These are phyloP conservation scores for Xanthoparmelia taractica DNA, from an alignment of 495 filamentous ascomycete genomes.

Conservation along the genomic window DNA sequence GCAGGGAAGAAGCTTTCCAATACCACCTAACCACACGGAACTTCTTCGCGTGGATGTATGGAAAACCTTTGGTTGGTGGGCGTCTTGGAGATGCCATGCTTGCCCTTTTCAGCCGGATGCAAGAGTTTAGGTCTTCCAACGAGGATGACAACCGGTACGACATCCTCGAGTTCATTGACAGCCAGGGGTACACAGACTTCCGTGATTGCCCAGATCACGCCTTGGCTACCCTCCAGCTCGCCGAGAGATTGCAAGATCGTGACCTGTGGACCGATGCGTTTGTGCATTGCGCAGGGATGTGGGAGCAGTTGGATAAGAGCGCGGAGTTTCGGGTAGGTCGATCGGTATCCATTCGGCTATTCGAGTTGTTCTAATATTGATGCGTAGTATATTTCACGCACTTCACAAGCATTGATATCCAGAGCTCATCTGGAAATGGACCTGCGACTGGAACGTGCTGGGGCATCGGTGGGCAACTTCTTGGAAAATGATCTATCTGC, in stretches of 20 bases:
- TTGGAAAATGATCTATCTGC: conserved; percentile 54
- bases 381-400: conserved; percentile 44
- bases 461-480: conserved; percentile 46
- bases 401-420: conserved; percentile 52
- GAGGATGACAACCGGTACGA: conserved; percentile 43
- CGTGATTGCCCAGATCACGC: conserved; percentile 52
- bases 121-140: conserved; percentile 40
- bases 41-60: conserved; percentile 57
- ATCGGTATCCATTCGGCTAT: background rate
- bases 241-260: conserved; percentile 49
- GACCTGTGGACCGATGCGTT: conserved; percentile 57
- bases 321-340: conserved; percentile 48
- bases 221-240: conserved; percentile 50
- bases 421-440: conserved; percentile 57
- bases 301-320: conserved; percentile 41
- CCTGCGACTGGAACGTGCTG: conserved; percentile 42
- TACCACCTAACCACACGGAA: conserved; percentile 61
- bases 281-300: conserved; percentile 62
- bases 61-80: conserved; percentile 52
- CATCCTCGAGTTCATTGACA: conserved; percentile 48
- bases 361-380: background rate
- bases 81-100: conserved; percentile 50
- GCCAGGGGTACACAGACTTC: conserved; percentile 55
- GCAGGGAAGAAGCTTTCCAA: conserved; percentile 42
- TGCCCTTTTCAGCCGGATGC: conserved; percentile 50